These are phyloP conservation scores for Lactifluus volemus DNA, from an alignment of 768 basidiomycete species.

Conservation along the genomic window DNA sequence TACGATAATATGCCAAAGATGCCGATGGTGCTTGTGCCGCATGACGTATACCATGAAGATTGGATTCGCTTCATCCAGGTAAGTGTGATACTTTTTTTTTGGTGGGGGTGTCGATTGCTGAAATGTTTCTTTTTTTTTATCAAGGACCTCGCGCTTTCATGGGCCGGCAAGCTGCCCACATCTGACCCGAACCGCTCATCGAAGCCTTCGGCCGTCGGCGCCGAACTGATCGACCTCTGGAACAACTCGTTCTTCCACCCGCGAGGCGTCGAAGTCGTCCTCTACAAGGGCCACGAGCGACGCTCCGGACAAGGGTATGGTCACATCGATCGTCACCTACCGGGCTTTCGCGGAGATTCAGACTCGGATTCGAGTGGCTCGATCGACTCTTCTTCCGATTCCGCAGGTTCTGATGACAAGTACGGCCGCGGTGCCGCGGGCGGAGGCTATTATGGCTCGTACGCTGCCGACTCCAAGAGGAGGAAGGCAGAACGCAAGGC, in stretches of 20 bases:
- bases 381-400: constrained; percentile 27
- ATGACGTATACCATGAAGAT: constrained; percentile 71
- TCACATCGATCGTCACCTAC: constrained; percentile 43
- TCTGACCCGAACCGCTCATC: constrained; percentile 40
- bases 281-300: constrained; percentile 74
- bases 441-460: constrained; percentile 25
- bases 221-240: constrained; percentile 75
- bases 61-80: constrained; percentile 78
- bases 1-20: constrained; percentile 58
- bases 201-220: constrained; percentile 49
- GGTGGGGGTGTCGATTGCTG: too few relatives aligned
- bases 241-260: constrained; percentile 65
- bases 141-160: constrained; percentile 67
- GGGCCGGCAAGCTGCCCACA: constrained; percentile 69
- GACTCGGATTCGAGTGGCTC: constrained; percentile 33
- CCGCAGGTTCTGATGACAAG: constrained; percentile 30
- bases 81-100: too few relatives aligned
- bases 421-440: constrained; percentile 31
- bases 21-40: constrained; percentile 61
- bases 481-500: constrained; percentile 44
- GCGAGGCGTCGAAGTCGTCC: constrained; percentile 68
- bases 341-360: constrained; percentile 36
- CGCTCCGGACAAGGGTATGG: constrained; percentile 59
- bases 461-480: constrained; percentile 42
- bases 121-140: too few relatives aligned